phyloP scores from a whole-genome alignment of 2,329 filamentous ascomycete genomes.

The Fusarium sp. region DNA sequence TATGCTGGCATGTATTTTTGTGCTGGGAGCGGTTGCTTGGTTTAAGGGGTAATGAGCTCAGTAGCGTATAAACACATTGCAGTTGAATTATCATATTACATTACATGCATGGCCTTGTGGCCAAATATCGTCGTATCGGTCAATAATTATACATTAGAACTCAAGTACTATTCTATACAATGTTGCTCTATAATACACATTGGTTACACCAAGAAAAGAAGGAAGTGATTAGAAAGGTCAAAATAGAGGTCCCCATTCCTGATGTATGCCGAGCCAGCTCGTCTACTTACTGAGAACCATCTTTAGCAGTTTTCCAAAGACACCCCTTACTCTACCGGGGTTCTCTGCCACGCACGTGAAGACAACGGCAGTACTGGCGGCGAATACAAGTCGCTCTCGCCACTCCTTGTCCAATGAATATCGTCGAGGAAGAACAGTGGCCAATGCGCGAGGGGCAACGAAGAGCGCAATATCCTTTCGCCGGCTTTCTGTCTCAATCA shows the following conservation, averaged over 20 bases:
- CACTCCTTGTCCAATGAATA: conserved; percentile 74
- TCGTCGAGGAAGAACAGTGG: conserved; percentile 77
- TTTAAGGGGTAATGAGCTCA: conserved; percentile 40
- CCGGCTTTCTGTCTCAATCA: conserved; percentile 74
- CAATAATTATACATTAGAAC: conserved; percentile 26
- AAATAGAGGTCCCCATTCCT: neutral
- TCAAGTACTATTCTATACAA: neutral
- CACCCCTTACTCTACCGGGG: conserved; percentile 71
- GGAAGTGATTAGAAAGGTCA: neutral
- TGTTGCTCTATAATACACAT: neutral
- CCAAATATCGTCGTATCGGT: neutral
- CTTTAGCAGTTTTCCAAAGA: conserved; percentile 71
- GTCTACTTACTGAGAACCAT: conserved; percentile 58
- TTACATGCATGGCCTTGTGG: neutral
- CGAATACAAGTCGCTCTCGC: conserved; percentile 75
- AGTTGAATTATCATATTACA: conserved; percentile 8
- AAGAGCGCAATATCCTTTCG: conserved; percentile 83
- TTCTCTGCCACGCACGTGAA: conserved; percentile 75
- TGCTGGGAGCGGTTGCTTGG: conserved; percentile 71
- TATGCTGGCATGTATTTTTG: conserved; percentile 81
- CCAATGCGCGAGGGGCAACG: conserved; percentile 81
- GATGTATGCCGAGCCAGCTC: neutral
- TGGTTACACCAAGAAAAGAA: neutral
- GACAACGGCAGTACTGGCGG: conserved; percentile 75
- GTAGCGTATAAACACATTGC: conserved; percentile 4